Conservation (phyloP, 768 basidiomycete genomes). For the Lactarius vividus region DNA sequence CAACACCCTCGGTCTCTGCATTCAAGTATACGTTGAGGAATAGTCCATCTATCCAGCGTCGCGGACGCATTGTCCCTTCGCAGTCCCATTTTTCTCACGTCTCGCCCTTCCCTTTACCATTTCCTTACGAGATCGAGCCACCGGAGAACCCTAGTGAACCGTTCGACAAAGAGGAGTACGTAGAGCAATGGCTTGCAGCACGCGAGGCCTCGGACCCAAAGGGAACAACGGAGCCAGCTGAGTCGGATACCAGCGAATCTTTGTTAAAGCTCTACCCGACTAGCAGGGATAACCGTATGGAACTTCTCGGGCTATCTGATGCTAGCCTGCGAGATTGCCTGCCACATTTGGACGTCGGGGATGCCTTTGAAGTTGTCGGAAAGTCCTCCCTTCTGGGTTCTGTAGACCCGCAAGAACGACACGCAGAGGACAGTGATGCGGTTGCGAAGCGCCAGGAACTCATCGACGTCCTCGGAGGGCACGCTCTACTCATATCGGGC, state of each 20-base stretch:
- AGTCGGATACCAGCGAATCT: conserved; percentile 32
- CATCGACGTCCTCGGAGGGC: conserved; percentile 78
- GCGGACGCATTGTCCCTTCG: conserved; percentile 56
- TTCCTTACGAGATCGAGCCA: conserved; percentile 74
- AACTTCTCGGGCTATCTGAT: conserved; percentile 72
- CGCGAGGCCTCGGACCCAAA: conserved; percentile 54
- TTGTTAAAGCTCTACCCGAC: conserved; percentile 47
- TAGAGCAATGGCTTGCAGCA: conserved; percentile 74
- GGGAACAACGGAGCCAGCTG: conserved; percentile 28
- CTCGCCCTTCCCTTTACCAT: conserved; percentile 75
- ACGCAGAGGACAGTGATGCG: conserved; percentile 34
- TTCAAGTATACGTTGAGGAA: conserved; percentile 52
- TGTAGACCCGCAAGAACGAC: conserved; percentile 32
- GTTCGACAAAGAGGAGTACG: conserved; percentile 55
- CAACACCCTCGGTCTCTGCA: conserved; percentile 47
- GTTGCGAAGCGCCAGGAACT: conserved; percentile 62
- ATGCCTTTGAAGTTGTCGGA: conserved; percentile 69
- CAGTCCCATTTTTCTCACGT: conserved; percentile 77
- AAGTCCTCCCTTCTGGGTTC: conserved; percentile 47
- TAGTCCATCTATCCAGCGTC: conserved; percentile 65
- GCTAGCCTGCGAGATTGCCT: conserved; percentile 70
- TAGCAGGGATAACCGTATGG: conserved; percentile 49
- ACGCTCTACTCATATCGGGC: conserved; percentile 60
- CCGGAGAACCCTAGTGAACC: conserved; percentile 48
- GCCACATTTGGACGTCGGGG: conserved; percentile 84